A percentile compares a stretch with the other conserved stretches of the same genome.
Evolutionary conservation across 345 rosid genomes (phyloP).

Genomic region (Dipteronia sinensis): DNA sequence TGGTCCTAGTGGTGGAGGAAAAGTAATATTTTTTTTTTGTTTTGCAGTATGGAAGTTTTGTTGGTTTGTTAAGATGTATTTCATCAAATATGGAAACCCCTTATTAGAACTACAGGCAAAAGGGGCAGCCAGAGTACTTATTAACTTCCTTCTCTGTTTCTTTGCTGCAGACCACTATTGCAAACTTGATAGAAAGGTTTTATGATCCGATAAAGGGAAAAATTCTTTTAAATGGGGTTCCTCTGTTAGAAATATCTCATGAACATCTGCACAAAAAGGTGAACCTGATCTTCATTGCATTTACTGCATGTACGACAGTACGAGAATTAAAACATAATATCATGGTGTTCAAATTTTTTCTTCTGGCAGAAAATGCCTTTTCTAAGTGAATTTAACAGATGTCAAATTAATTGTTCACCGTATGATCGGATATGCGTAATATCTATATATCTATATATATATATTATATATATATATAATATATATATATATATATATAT

Average conservation of each 20-base stretch:
- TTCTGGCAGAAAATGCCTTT: background rate
- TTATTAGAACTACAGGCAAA: background rate
- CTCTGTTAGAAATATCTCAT: conserved; percentile 77
- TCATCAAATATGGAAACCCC: background rate
- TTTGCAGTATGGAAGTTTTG: background rate
- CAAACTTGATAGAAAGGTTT: conserved; percentile 88
- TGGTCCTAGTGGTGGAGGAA: conserved; percentile 99
- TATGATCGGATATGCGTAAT: background rate
- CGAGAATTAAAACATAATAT: background rate
- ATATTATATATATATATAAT: no score
- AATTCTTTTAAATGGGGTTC: conserved; percentile 75
- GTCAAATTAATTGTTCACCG: background rate
- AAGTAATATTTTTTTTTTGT: conserved; percentile 45
- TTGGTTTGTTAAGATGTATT: conserved; percentile 5
- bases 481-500: no score
- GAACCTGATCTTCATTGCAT: conserved; percentile 4
- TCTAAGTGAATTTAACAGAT: background rate
- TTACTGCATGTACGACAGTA: background rate
- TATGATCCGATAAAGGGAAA: conserved; percentile 88
- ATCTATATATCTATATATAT: background rate
- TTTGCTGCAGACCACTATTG: conserved; percentile 86
- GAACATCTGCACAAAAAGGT: conserved; percentile 83
- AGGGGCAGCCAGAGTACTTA: background rate
- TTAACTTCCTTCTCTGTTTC: background rate
- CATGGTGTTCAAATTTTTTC: background rate